Evolutionary conservation across 345 rosid genomes (phyloP), one percentile per base, ranked within the genome.

Genomic region (Euclidium syriacum): DNA sequence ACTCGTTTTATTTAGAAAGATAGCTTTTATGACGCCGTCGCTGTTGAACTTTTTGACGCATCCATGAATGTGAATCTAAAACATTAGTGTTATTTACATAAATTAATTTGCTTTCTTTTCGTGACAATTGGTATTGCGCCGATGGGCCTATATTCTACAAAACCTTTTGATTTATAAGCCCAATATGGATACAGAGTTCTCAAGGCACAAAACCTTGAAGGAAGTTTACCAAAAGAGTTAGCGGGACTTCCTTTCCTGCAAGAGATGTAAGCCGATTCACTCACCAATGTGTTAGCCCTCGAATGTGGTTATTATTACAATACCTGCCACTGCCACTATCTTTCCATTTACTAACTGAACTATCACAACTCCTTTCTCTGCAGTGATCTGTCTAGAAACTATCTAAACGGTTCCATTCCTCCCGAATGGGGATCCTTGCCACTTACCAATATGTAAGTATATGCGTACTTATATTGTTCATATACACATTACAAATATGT

Each of bases 301-400:
- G 10, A 4, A 9, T 6, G 17, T 17, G 34, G 24, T 16, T 14
- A 10, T 19, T 48, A 7, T 53, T 58, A 48, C 47, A 12, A 1
- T 22, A 20, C 5, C 27, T 19, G 8, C 34, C 43, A 17, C 16
- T 20, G 1, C 20, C 4, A 8, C 25, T 47, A 3, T 43, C 22
- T 58, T 10, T 29, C n/a, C 6, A 12, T 35, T 26, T 39, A 29
- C 51, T 35, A 52, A 48, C 58, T 51, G 49, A 16, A 43, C 59
- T 46, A 42, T 30, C 68, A 14, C 26, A 11, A 26, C 12, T 54
- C 39, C 61, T 30, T 7, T 7, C 39, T 35, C 25, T 46, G 23
- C 72, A 84, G 90, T 63, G 81, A 81, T 59, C 51, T 81, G 47
- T 7, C 69, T 14, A 79, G 77, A 50, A 84, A 84, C 77, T 74